A percentile compares a stretch with the other conserved stretches of the same genome.
These are phyloP conservation scores for Ballota nigra DNA, from an alignment of 257 asterid genomes.

Conservation along the genomic window DNA sequence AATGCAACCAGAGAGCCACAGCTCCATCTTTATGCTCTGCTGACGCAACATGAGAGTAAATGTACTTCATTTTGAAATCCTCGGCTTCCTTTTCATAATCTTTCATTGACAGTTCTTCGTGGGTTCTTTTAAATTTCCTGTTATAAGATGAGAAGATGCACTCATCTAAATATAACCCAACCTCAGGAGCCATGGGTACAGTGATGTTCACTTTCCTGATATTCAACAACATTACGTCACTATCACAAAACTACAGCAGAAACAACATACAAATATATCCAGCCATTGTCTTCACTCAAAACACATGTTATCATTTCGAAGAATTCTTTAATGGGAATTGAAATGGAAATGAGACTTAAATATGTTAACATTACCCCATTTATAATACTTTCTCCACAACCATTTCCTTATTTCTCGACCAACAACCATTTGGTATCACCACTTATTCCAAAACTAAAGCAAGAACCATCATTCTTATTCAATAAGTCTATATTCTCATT, in stretches of 20 bases:
- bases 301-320: background rate
- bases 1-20: conserved; percentile 79
- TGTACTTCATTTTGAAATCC: conserved; percentile 74
- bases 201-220: conserved; percentile 69
- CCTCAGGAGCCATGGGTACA: conserved; percentile 99
- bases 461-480: too few relatives aligned
- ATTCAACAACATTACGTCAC: conserved; percentile 10
- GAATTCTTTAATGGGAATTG: too few relatives aligned
- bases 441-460: too few relatives aligned
- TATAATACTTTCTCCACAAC: too few relatives aligned
- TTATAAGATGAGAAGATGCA: conserved; percentile 92
- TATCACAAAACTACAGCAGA: background rate
- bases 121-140: conserved; percentile 64
- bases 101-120: conserved; percentile 86
- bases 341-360: too few relatives aligned
- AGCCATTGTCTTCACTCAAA: background rate
- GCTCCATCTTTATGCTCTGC: conserved; percentile 78
- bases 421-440: too few relatives aligned
- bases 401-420: too few relatives aligned
- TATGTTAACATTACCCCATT: too few relatives aligned
- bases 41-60: conserved; percentile 73
- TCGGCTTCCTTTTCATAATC: conserved; percentile 64
- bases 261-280: background rate
- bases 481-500: too few relatives aligned
- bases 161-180: conserved; percentile 90